phyloP scores from a whole-genome alignment of 2,329 filamentous ascomycete species.

The Proliferodiscus dingleyae region DNA sequence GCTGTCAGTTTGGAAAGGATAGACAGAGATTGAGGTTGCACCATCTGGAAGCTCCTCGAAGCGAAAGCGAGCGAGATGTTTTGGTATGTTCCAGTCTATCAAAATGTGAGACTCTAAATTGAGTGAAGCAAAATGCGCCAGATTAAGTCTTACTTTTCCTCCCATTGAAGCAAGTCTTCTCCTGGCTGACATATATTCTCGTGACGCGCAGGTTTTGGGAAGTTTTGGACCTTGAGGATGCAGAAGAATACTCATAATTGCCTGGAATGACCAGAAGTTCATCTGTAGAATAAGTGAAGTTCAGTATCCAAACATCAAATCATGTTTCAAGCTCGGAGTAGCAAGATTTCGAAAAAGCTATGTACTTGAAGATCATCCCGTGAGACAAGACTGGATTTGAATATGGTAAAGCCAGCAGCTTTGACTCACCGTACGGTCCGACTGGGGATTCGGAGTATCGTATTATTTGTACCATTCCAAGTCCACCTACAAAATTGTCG shows the following conservation, averaged over 20 bases:
- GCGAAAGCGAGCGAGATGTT: constrained; percentile 48
- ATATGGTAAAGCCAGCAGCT: too few species aligned
- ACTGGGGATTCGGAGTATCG: constrained; percentile 47
- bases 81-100: constrained; percentile 51
- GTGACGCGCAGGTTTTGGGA: constrained; percentile 39
- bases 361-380: too few species aligned
- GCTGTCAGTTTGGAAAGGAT: constrained; percentile 36
- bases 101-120: neutral
- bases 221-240: constrained; percentile 27
- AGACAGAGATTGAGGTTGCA: constrained; percentile 40
- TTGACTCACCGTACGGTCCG: constrained; percentile 40
- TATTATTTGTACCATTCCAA: constrained; percentile 46
- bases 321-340: too few species aligned
- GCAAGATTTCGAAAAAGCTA: too few species aligned
- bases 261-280: constrained; percentile 47
- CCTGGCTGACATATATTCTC: constrained; percentile 51
- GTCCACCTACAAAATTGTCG: constrained; percentile 39
- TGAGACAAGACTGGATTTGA: too few species aligned
- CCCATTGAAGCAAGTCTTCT: constrained; percentile 48
- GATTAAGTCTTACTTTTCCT: constrained; percentile 42
- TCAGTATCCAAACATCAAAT: too few species aligned
- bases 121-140: too few species aligned
- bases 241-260: constrained; percentile 19
- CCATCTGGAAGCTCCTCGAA: constrained; percentile 37
- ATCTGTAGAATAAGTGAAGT: constrained; percentile 29